Evolutionary conservation across 1,139 yeast species (phyloP).

Genomic region (Starmera stellimalicola): DNA sequence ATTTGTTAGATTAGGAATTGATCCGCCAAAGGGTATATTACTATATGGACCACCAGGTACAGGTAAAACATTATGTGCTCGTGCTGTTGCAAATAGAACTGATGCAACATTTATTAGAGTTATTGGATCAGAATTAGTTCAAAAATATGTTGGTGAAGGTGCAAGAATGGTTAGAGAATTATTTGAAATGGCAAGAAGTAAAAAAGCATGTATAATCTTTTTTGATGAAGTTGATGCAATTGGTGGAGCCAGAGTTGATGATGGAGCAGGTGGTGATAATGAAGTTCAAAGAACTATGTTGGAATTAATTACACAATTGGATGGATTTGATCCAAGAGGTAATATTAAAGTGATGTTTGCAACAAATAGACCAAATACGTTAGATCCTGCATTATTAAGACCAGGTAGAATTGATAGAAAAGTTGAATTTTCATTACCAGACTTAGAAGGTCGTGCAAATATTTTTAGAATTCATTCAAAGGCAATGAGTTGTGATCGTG

Average conservation of each 20-base stretch:
- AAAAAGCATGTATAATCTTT: conserved; percentile 87
- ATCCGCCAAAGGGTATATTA: conserved; percentile 95
- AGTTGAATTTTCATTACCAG: conserved; percentile 94
- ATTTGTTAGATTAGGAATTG: conserved; percentile 91
- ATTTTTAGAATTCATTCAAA: conserved; percentile 95
- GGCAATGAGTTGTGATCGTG: conserved; percentile 95
- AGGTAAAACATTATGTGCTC: conserved; percentile 94
- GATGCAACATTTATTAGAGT: conserved; percentile 98
- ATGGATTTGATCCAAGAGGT: conserved; percentile 97
- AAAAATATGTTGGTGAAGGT: conserved; percentile 98
- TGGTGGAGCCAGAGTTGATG: conserved; percentile 98
- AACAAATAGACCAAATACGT: conserved; percentile 93
- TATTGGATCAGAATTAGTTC: conserved; percentile 95
- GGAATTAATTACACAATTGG: conserved; percentile 93
- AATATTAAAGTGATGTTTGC: conserved; percentile 99
- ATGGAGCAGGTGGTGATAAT: conserved; percentile 98
- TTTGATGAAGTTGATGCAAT: conserved; percentile 98
- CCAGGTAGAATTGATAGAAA: conserved; percentile 98
- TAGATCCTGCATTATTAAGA: conserved; percentile 94
- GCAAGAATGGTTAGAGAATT: conserved; percentile 98
- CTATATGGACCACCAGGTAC: conserved; percentile 98
- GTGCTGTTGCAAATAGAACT: conserved; percentile 98
- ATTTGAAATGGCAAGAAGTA: conserved; percentile 97
- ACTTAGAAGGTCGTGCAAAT: conserved; percentile 94
- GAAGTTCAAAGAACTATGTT: conserved; percentile 99